Conservation (phyloP, 148 eudicot genomes). For the Simmondsia chinensis region DNA sequence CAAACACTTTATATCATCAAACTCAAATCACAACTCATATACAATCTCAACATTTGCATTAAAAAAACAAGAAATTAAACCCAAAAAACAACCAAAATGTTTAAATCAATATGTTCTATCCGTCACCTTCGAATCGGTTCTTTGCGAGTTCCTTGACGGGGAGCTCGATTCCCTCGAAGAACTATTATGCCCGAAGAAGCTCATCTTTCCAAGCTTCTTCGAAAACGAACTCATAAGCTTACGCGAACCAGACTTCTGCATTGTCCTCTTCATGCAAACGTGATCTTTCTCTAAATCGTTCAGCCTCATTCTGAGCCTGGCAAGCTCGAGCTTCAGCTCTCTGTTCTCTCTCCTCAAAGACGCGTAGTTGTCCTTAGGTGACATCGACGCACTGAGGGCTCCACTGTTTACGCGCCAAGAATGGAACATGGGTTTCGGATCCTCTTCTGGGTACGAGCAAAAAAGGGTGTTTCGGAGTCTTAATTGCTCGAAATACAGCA, state of each 20-base stretch:
- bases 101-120: slow-evolving; percentile 44
- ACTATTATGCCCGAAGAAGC: slow-evolving; percentile 52
- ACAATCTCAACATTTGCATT: too few species aligned
- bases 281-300: slow-evolving; percentile 95
- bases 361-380: slow-evolving; percentile 89
- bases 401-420: slow-evolving; percentile 95
- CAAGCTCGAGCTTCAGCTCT: slow-evolving; percentile 88
- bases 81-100: not conserved
- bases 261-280: slow-evolving; percentile 75
- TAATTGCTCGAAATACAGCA: slow-evolving; percentile 77
- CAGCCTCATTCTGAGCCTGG: slow-evolving; percentile 80
- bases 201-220: slow-evolving; percentile 55
- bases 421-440: slow-evolving; percentile 62
- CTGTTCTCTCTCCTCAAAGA: slow-evolving; percentile 77
- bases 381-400: slow-evolving; percentile 88
- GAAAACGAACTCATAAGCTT: slow-evolving; percentile 76
- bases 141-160: slow-evolving; percentile 64
- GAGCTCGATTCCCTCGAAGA: slow-evolving; percentile 70
- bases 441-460: slow-evolving; percentile 60
- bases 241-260: slow-evolving; percentile 65
- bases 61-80: not conserved
- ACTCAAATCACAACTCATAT: too few species aligned
- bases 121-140: slow-evolving; percentile 60
- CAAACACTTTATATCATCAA: too few species aligned
- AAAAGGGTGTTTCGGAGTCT: slow-evolving; percentile 66